These are phyloP conservation scores for Persicaria tinctoria DNA, from an alignment of 148 eudicot genomes.

Conservation along the genomic window DNA sequence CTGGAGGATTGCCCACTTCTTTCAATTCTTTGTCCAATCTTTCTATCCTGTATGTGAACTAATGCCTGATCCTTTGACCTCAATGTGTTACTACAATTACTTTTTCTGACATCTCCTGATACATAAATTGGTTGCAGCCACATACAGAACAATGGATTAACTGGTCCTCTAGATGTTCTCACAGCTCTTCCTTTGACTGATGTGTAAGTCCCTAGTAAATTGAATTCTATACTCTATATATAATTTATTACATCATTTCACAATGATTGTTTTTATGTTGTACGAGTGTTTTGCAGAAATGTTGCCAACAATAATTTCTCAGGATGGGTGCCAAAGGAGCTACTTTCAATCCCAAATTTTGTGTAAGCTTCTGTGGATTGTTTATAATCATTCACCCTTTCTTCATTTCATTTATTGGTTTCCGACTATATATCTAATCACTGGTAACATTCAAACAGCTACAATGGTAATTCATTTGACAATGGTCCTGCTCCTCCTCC, in stretches of 20 bases:
- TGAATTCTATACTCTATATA: conserved; percentile 2
- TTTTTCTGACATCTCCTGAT: conserved; percentile 20
- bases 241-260: not conserved
- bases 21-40: conserved; percentile 62
- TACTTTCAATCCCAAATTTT: conserved; percentile 63
- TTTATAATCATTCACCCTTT: not conserved
- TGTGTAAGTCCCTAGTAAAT: conserved; percentile 47
- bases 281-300: conserved; percentile 43
- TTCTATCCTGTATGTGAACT: conserved; percentile 71
- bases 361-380: conserved; percentile 39
- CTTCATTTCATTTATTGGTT: not conserved
- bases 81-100: not conserved
- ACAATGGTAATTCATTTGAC: conserved; percentile 71
- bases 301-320: conserved; percentile 81
- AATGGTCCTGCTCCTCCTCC: conserved; percentile 97
- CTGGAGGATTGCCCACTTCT: conserved; percentile 77
- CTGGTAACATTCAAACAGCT: conserved; percentile 34
- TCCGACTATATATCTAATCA: not conserved
- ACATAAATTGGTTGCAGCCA: conserved; percentile 38
- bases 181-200: conserved; percentile 66
- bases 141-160: conserved; percentile 74
- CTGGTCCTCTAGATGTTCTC: conserved; percentile 59
- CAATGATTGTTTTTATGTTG: conserved; percentile 4
- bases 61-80: conserved; percentile 10
- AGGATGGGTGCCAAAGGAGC: conserved; percentile 87